These are phyloP conservation scores for Rhinocladiella mackenziei DNA, from an alignment of 2,329 filamentous ascomycete species.

Conservation along the genomic window DNA sequence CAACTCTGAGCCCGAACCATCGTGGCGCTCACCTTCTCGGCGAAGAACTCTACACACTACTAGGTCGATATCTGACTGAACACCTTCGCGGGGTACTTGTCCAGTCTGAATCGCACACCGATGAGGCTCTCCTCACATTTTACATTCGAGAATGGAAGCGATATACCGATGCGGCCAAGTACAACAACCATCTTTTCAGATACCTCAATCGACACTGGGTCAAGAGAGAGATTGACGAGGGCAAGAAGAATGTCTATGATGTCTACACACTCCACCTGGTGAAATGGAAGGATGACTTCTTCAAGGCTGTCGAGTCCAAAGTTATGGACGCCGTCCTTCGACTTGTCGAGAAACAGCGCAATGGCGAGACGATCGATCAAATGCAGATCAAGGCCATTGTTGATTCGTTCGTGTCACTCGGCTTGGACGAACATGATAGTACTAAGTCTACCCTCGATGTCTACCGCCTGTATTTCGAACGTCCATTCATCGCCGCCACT, in stretches of 20 bases:
- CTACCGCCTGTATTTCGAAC: slow-evolving; percentile 88
- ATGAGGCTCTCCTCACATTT: slow-evolving; percentile 84
- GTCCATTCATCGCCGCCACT: slow-evolving; percentile 83
- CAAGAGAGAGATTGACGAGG: slow-evolving; percentile 96
- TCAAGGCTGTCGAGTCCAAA: slow-evolving; percentile 73
- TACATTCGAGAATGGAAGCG: slow-evolving; percentile 97
- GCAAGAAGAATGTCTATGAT: slow-evolving; percentile 96
- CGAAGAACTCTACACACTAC: slow-evolving; percentile 89
- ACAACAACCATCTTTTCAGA: slow-evolving; percentile 93
- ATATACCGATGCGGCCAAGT: slow-evolving; percentile 93
- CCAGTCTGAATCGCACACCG: slow-evolving; percentile 72
- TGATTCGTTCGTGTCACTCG: slow-evolving; percentile 91
- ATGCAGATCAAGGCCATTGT: slow-evolving; percentile 95
- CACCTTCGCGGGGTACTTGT: slow-evolving; percentile 70
- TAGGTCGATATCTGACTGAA: slow-evolving; percentile 75
- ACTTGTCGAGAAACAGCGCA: slow-evolving; percentile 93
- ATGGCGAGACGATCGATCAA: slow-evolving; percentile 96
- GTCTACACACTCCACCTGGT: slow-evolving; percentile 96
- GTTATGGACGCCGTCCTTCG: slow-evolving; percentile 95
- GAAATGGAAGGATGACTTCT: slow-evolving; percentile 90
- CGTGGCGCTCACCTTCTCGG: slow-evolving; percentile 75
- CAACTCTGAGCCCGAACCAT: slow-evolving; percentile 11
- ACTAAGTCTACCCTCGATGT: slow-evolving; percentile 94
- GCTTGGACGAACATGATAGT: slow-evolving; percentile 86
- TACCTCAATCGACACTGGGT: slow-evolving; percentile 99